A percentile compares a stretch with the other conserved stretches of the same genome.
Conservation (phyloP, 257 asterid genomes). For the Lantana camara region DNA sequence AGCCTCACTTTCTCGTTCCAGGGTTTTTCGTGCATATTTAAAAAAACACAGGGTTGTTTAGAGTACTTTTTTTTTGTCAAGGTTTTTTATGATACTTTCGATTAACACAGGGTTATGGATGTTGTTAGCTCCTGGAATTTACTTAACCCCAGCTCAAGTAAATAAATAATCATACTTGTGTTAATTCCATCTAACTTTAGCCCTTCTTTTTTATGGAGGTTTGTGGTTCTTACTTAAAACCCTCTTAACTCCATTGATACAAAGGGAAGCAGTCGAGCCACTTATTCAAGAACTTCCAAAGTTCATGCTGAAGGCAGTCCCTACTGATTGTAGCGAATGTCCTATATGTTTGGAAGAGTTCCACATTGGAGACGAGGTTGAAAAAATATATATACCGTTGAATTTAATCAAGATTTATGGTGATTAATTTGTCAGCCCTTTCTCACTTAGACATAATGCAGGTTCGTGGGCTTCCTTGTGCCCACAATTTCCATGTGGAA, state of each 20-base stretch:
- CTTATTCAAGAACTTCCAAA: conserved; percentile 71
- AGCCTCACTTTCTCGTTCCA: no score
- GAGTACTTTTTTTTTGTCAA: no score
- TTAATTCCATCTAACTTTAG: neutral
- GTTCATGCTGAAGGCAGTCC: conserved; percentile 66
- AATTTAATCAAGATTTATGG: no score
- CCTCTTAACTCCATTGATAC: conserved; percentile 1
- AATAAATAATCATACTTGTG: conserved; percentile 2
- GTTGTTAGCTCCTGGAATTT: no score
- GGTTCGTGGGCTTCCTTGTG: conserved; percentile 83
- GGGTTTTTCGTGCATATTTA: no score
- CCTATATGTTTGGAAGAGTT: conserved; percentile 76
- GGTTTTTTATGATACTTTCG: no score
- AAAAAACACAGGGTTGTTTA: no score
- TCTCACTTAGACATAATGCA: conserved; percentile 29
- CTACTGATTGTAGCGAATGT: conserved; percentile 73
- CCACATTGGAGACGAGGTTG: conserved; percentile 73
- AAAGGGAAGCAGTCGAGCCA: conserved; percentile 76
- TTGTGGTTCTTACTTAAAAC: neutral
- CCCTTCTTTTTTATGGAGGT: neutral
- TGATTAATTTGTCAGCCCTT: neutral
- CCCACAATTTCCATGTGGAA: conserved; percentile 74
- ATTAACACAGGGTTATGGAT: no score
- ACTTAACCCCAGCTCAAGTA: conserved; percentile 72
- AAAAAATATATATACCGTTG: neutral